Evolutionary conservation across 208 protist genomes (phyloP).

Genomic region (Trypanosoma avium): DNA sequence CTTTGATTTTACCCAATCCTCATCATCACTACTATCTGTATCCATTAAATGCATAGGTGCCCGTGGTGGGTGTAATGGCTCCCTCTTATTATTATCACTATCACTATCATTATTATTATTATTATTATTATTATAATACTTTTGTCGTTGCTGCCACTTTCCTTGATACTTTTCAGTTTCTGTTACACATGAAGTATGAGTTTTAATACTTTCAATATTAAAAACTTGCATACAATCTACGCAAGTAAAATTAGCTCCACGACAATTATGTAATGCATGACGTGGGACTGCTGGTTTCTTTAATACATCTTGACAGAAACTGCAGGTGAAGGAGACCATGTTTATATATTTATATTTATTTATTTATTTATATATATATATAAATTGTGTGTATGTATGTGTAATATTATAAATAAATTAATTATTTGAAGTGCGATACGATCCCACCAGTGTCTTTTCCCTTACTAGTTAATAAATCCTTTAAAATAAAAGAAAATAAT

Average conservation of each 20-base stretch:
- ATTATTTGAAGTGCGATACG: too few relatives aligned
- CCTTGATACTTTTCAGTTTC: conserved; percentile 90
- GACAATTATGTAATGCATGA: conserved; percentile 62
- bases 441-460: too few relatives aligned
- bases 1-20: conserved; percentile 45
- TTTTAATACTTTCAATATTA: conserved; percentile 62
- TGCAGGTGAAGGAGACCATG: conserved; percentile 92
- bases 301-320: conserved; percentile 83
- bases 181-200: conserved; percentile 81
- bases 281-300: conserved; percentile 87
- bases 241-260: conserved; percentile 67
- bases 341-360: not conserved
- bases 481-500: too few relatives aligned
- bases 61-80: conserved; percentile 28
- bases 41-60: conserved; percentile 47
- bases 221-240: conserved; percentile 91
- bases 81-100: conserved; percentile 7
- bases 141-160: conserved; percentile 45
- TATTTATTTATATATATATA: not conserved
- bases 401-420: too few relatives aligned
- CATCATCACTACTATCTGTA: conserved; percentile 44
- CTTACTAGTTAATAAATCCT: too few relatives aligned
- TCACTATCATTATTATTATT: conserved; percentile 23
- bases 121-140: conserved; percentile 12
- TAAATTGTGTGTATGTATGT: too few relatives aligned